phyloP scores from a whole-genome alignment of 2,329 filamentous ascomycete genomes.

The Pyrenophora graminea region DNA sequence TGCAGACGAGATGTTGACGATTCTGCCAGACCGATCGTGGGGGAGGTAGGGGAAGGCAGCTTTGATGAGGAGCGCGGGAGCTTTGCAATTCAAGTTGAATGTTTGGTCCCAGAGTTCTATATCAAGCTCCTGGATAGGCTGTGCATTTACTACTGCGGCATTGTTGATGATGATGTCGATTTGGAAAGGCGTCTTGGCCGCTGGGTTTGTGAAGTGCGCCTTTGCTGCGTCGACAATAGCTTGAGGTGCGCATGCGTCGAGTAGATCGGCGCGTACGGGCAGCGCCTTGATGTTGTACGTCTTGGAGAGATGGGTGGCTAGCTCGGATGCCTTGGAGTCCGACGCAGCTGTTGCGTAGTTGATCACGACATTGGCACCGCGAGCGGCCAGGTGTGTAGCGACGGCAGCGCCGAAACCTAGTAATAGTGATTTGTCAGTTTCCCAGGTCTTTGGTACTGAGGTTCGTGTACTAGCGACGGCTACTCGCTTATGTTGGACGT shows the following conservation, averaged over 20 bases:
- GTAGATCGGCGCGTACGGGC: constrained; percentile 9
- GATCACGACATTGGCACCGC: constrained; percentile 10
- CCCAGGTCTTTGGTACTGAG: background rate
- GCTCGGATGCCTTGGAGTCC: constrained; percentile 5
- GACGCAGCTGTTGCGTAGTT: constrained; percentile 10
- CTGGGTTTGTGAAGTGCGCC: constrained; percentile 2
- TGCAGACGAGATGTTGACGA: constrained; percentile 13
- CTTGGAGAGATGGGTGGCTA: constrained; percentile 10
- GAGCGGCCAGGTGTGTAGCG: constrained; percentile 9
- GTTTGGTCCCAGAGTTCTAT: constrained; percentile 10
- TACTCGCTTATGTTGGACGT: background rate
- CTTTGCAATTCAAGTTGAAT: constrained; percentile 12
- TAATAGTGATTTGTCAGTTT: background rate
- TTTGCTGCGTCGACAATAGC: constrained; percentile 10
- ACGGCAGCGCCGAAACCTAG: constrained; percentile 12
- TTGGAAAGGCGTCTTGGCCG: constrained; percentile 6
- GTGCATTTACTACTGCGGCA: constrained; percentile 8
- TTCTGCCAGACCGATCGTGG: constrained; percentile 7
- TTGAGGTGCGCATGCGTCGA: constrained; percentile 9
- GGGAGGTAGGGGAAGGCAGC: constrained; percentile 9
- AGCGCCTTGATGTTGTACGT: constrained; percentile 11
- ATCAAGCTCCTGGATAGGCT: constrained; percentile 12
- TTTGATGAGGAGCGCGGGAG: constrained; percentile 11
- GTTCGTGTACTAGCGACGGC: background rate
- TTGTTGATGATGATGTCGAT: constrained; percentile 14